A percentile compares a stretch with the other conserved stretches of the same genome.
Conservation (phyloP, 2,329 filamentous ascomycete genomes). For the Calonectria fujianensis region DNA sequence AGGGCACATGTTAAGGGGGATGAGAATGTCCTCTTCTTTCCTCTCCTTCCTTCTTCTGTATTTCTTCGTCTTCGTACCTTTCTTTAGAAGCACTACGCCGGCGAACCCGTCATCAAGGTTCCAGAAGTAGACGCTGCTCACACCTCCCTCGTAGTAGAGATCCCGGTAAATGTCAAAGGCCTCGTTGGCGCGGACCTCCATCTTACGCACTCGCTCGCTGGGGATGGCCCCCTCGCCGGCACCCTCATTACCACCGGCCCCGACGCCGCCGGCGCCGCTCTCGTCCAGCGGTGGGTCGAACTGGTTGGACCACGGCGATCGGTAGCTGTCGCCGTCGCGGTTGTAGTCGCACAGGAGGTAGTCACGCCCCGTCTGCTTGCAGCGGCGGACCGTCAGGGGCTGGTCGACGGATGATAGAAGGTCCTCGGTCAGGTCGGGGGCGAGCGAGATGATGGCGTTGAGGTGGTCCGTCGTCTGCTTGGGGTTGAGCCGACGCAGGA, state of each 20-base stretch:
- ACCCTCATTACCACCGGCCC: conserved; percentile 73
- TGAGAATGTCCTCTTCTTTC: background rate
- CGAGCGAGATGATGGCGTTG: conserved; percentile 89
- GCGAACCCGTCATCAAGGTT: conserved; percentile 98
- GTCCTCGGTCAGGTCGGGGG: conserved; percentile 95
- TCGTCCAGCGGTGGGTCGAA: conserved; percentile 92
- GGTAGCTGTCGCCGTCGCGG: conserved; percentile 97
- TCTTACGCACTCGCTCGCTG: conserved; percentile 91
- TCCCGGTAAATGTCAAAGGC: conserved; percentile 98
- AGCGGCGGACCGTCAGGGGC: conserved; percentile 89
- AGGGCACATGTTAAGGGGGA: background rate
- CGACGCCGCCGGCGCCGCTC: conserved; percentile 72
- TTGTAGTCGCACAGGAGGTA: conserved; percentile 99
- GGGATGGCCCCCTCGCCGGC: conserved; percentile 89
- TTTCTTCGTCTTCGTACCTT: conserved; percentile 75
- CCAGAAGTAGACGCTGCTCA: conserved; percentile 98
- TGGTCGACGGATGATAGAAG: conserved; percentile 98
- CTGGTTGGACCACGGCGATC: conserved; percentile 99
- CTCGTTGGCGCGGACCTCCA: conserved; percentile 95
- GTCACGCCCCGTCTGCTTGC: conserved; percentile 91
- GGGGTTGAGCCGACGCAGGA: conserved; percentile 97
- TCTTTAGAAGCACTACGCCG: conserved; percentile 96
- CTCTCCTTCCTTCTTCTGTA: background rate
- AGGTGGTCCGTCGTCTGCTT: conserved; percentile 94
- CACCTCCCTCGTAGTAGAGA: conserved; percentile 96